Conservation (phyloP, 2,329 filamentous ascomycete species). For the Verticillium dahliae region DNA sequence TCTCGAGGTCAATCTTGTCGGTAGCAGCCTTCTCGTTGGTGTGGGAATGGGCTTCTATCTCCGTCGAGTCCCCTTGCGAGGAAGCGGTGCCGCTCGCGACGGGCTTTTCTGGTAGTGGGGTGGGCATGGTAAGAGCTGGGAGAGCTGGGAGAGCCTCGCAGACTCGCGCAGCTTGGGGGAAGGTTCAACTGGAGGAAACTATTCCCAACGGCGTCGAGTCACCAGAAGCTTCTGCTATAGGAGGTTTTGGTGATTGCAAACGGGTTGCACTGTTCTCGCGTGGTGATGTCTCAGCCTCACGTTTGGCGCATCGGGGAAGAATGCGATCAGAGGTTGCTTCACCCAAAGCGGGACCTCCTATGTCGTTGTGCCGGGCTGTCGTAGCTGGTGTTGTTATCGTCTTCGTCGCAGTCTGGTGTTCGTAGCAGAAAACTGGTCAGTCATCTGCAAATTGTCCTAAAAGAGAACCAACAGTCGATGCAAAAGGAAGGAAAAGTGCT, state of each 20-base stretch:
- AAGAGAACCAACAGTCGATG: too few species aligned
- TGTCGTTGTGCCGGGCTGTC: too few species aligned
- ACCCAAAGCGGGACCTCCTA: background rate
- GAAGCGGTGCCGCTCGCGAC: conserved; percentile 19
- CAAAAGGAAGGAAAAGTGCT: background rate
- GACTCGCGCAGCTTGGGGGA: background rate
- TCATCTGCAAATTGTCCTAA: too few species aligned
- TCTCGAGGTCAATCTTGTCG: conserved; percentile 23
- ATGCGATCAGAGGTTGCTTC: background rate
- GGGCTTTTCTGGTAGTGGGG: conserved; percentile 12
- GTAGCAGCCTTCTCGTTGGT: conserved; percentile 10
- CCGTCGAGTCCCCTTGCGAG: conserved; percentile 25
- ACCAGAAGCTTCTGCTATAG: background rate
- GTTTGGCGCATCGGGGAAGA: background rate
- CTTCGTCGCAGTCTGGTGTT: too few species aligned
- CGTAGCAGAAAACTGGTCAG: too few species aligned
- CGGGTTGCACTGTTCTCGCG: background rate
- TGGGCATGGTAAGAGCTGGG: conserved; percentile 2
- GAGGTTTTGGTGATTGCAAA: background rate
- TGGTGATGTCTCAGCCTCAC: background rate
- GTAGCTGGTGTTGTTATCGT: too few species aligned
- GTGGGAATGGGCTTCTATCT: conserved; percentile 3
- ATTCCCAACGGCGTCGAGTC: background rate
- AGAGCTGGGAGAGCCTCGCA: background rate
- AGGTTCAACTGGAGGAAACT: background rate